Conservation (phyloP, 2,329 filamentous ascomycete genomes). For the Fusarium oligoseptatum region DNA sequence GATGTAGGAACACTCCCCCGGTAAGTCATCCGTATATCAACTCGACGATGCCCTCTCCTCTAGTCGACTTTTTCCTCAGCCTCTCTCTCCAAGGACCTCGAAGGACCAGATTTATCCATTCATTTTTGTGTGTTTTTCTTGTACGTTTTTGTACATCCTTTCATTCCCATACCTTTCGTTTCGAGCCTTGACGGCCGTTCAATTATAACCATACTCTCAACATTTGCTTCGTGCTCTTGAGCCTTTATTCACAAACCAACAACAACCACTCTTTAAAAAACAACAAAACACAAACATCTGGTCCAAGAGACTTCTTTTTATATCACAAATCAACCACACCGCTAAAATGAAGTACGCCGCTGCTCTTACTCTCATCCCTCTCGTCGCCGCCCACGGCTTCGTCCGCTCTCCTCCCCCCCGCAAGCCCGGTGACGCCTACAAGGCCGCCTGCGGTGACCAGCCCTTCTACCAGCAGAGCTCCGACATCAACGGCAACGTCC, state of each 20-base stretch:
- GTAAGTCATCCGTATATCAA: conserved; percentile 43
- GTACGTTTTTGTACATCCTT: conserved; percentile 47
- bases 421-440: conserved; percentile 58
- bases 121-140: conserved; percentile 39
- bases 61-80: conserved; percentile 20
- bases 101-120: conserved; percentile 50
- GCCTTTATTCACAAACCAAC: conserved; percentile 17
- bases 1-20: conserved; percentile 35
- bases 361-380: conserved; percentile 44
- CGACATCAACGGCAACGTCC: conserved; percentile 56
- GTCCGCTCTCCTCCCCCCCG: conserved; percentile 59
- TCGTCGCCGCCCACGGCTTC: conserved; percentile 59
- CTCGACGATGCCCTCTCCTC: conserved; percentile 11
- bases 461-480: conserved; percentile 51
- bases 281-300: conserved; percentile 35
- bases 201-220: conserved; percentile 26
- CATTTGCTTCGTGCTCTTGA: conserved; percentile 28
- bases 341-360: conserved; percentile 43
- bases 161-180: conserved; percentile 45
- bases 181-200: conserved; percentile 49
- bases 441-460: conserved; percentile 58
- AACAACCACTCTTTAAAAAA: conserved; percentile 35
- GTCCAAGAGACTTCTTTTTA: conserved; percentile 44
- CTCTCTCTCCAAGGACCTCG: conserved; percentile 48
- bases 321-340: conserved; percentile 12